These are phyloP conservation scores for Nannizziopsis barbatae DNA, from an alignment of 2,329 filamentous ascomycete species.

Conservation along the genomic window DNA sequence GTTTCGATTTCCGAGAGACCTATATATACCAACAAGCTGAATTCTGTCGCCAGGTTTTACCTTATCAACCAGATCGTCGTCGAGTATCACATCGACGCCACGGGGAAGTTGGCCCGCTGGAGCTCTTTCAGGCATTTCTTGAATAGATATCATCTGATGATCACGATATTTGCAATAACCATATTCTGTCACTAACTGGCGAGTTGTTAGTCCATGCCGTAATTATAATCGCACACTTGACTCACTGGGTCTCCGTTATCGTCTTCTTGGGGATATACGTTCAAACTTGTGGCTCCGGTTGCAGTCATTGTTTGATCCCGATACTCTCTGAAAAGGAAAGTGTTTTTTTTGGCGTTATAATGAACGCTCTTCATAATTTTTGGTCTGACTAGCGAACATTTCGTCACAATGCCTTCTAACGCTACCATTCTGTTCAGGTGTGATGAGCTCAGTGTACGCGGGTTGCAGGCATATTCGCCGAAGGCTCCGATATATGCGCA, in stretches of 20 bases:
- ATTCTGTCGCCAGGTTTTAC: constrained; percentile 94
- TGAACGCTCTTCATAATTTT: constrained; percentile 99
- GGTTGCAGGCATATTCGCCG: constrained; percentile 88
- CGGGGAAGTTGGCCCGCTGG: constrained; percentile 90
- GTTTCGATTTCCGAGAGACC: constrained; percentile 89
- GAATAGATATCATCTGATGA: constrained; percentile 94
- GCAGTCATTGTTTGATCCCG: constrained; percentile 92
- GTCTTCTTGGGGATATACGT: constrained; percentile 88
- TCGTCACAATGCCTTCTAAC: constrained; percentile 92
- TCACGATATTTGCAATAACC: constrained; percentile 92
- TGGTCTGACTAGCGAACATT: constrained; percentile 85
- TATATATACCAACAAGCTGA: constrained; percentile 91
- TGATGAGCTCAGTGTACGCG: constrained; percentile 75
- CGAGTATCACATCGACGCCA: constrained; percentile 89
- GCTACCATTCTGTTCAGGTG: constrained; percentile 96
- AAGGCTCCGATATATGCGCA: constrained; percentile 97
- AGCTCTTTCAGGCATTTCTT: constrained; percentile 96
- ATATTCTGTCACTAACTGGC: constrained; percentile 74
- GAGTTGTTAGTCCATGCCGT: constrained; percentile 7
- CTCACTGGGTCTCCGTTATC: constrained; percentile 72
- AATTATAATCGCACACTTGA: not conserved
- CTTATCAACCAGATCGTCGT: constrained; percentile 89
- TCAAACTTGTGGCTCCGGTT: constrained; percentile 74
- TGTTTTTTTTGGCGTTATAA: constrained; percentile 76
- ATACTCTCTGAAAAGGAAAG: constrained; percentile 84